A percentile compares a stretch with the other conserved stretches of the same genome.
Conservation (phyloP, 148 eudicot species). For the Vaccinium macrocarpon region DNA sequence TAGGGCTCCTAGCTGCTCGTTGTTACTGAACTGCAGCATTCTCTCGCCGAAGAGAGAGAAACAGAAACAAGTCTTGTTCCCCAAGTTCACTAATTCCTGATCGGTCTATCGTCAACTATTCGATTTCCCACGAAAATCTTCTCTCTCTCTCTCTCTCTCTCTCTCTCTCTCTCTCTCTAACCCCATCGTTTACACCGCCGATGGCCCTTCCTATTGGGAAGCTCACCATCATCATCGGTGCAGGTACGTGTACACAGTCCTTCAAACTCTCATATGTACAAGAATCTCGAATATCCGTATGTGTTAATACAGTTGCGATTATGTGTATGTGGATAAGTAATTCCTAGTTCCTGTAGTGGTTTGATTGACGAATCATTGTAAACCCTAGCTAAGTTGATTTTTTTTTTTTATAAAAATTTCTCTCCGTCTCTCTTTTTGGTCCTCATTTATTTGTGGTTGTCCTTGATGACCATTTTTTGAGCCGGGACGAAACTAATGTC, state of each 20-base stretch:
- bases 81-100: constrained; percentile 15
- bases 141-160: not conserved
- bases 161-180: no score
- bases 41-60: not conserved
- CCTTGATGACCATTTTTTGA: not conserved
- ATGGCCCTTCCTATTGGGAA: constrained; percentile 86
- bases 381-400: not conserved
- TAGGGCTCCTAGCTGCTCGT: not conserved
- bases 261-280: no score
- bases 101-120: not conserved
- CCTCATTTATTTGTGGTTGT: no score
- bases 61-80: constrained; percentile 1
- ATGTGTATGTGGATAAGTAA: not conserved
- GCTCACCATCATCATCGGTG: constrained; percentile 78
- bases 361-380: not conserved
- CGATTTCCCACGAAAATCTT: not conserved
- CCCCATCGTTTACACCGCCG: constrained; percentile 7
- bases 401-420: no score
- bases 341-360: not conserved
- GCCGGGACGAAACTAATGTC: not conserved
- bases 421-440: no score
- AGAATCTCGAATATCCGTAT: not conserved
- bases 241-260: constrained; percentile 43
- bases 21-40: not conserved
- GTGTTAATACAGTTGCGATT: not conserved